phyloP scores from a whole-genome alignment of 139 green algal species.

The Chlamydomonas asymmetrica region DNA sequence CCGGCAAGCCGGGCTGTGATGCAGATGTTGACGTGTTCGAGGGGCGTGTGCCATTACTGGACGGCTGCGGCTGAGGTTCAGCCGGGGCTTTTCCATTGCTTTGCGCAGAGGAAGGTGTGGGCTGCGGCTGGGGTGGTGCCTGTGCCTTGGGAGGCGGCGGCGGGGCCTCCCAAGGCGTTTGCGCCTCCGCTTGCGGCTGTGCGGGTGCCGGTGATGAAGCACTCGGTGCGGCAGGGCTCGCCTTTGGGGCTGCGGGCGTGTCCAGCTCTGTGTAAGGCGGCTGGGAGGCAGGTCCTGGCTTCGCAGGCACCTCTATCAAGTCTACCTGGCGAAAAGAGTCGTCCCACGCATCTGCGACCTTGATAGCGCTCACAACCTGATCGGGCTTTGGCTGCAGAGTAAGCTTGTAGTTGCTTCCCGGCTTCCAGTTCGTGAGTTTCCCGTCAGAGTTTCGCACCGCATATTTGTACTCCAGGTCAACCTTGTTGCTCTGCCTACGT shows the following conservation, averaged over 20 bases:
- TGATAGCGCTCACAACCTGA: too few species aligned
- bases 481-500: neutral
- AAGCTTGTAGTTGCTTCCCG: conserved; percentile 33
- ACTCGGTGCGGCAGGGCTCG: too few species aligned
- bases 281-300: too few species aligned
- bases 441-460: conserved; percentile 31
- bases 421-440: conserved; percentile 26
- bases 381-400: conserved; percentile 15
- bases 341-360: conserved; percentile 24
- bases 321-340: conserved; percentile 25
- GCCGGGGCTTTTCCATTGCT: too few species aligned
- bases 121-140: neutral
- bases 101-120: neutral
- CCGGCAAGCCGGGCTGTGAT: too few species aligned
- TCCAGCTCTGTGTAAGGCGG: too few species aligned
- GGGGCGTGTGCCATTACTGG: too few species aligned
- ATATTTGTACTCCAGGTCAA: conserved; percentile 42
- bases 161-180: neutral
- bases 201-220: too few species aligned
- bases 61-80: too few species aligned
- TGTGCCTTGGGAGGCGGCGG: neutral
- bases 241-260: too few species aligned
- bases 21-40: too few species aligned
- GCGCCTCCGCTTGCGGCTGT: neutral
- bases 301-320: conserved; percentile 2